Evolutionary conservation across 148 eudicot genomes (phyloP), one percentile per base, ranked within the genome.

Genomic region (Pharnaceum exiguum): DNA sequence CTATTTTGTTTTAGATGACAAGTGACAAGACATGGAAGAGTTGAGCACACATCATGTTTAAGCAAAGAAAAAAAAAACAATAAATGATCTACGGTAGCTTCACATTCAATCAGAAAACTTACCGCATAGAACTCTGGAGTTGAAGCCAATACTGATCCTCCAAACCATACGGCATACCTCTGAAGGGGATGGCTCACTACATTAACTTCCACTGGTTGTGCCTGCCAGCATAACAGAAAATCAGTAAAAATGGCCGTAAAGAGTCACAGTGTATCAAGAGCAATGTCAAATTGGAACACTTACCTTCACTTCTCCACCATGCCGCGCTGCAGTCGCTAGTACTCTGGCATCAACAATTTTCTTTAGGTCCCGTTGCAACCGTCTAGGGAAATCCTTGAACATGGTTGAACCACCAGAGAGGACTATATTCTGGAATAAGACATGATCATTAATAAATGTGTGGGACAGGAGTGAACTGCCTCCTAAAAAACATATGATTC

Each of bases 131-230:
- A 93, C 66, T 88, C 99, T 4, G 89, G 96, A 42, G 96, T 93
- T 25, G 99, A 93, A 70, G 91, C 96, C 66, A 93, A 91, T 18
- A 93, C 96, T 24, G 99, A 93, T 59, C 99, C 99, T 47, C 99
- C 99, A 64, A 93, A 93, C 99, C 99, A 93, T 66, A 88, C 99
- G 29, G 99, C 99, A 75, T 83, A 89, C 67, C 85, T 78, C 75
- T 93, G 99, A 75, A 93, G 76, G 40, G 95, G 96, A 80, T 89
- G 95, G 78, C 89, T 93, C 46, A 93, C 90, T 36, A 93, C 95
- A 66, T 88, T 93, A 46, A 93, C 99, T 79, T 86, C 99, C 66
- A 93, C 86, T 29, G 98, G 98, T 64, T 93, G 94, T 57, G 98
- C 68, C 98, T 93, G 84, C 58, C 56, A 46, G 50, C 35, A 71